Percentiles rank a stretch among this genome's conserved stretches.
phyloP scores from a whole-genome alignment of 2,329 filamentous ascomycete genomes.

The Colletotrichum scovillei region DNA sequence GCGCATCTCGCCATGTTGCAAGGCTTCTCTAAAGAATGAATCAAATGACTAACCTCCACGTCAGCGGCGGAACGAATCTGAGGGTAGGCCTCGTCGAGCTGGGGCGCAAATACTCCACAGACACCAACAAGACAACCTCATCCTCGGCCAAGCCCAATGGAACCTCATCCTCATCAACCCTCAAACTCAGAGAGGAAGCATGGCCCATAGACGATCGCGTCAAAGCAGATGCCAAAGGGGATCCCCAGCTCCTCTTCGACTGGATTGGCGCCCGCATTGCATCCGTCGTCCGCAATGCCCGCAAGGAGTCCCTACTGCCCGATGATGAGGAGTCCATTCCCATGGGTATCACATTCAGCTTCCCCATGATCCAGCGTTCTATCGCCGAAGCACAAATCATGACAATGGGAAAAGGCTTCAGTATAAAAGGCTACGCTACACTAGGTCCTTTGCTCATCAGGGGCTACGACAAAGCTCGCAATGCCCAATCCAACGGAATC shows the following conservation, averaged over 20 bases:
- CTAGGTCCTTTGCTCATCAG: constrained; percentile 68
- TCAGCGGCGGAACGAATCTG: constrained; percentile 75
- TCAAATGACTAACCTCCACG: constrained; percentile 13
- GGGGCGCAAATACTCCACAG: constrained; percentile 48
- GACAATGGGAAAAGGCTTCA: constrained; percentile 78
- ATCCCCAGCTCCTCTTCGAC: constrained; percentile 79
- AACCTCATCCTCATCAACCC: constrained; percentile 52
- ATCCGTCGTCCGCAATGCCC: constrained; percentile 73
- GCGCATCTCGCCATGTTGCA: not conserved
- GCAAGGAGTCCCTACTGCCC: constrained; percentile 53
- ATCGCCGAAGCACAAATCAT: constrained; percentile 72
- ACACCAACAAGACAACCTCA: not conserved
- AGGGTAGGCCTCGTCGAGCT: constrained; percentile 76
- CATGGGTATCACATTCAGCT: constrained; percentile 77
- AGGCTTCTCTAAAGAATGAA: not conserved
- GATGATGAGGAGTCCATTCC: constrained; percentile 60
- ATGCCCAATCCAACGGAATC: not conserved
- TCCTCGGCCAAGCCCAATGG: constrained; percentile 30
- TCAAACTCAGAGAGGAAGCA: constrained; percentile 72
- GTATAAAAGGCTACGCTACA: constrained; percentile 69
- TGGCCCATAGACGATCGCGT: constrained; percentile 81
- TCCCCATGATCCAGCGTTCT: constrained; percentile 74
- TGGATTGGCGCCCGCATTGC: constrained; percentile 86
- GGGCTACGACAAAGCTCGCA: constrained; percentile 67
- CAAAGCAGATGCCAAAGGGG: constrained; percentile 68